These are phyloP conservation scores for Penium margaritaceum DNA, from an alignment of 139 green algal species.

Conservation along the genomic window DNA sequence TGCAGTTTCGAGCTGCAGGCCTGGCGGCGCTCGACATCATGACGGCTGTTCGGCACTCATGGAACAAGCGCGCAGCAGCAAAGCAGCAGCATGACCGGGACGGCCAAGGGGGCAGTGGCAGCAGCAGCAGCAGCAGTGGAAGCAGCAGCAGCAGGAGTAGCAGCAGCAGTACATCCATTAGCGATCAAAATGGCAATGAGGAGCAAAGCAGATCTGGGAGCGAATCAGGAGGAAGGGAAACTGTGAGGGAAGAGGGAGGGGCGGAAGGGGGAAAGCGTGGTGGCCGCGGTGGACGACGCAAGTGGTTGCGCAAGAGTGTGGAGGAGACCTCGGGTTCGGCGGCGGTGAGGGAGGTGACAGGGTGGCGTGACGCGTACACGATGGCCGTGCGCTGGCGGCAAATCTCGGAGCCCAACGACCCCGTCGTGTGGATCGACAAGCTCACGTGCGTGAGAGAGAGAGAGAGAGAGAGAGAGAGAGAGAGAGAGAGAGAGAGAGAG, in stretches of 20 bases:
- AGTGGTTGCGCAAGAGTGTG: too few species aligned
- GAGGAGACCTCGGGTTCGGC: too few species aligned
- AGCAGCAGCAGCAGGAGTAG: neutral
- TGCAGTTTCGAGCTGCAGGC: neutral
- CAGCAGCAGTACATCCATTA: neutral
- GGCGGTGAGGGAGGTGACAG: constrained; percentile 16
- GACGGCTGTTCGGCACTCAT: too few species aligned
- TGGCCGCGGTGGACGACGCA: too few species aligned
- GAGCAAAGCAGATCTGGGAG: neutral
- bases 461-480: neutral
- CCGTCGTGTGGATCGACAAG: constrained; percentile 89
- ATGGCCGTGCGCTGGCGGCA: constrained; percentile 83
- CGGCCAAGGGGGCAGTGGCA: neutral
- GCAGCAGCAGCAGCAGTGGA: neutral
- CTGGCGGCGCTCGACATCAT: neutral
- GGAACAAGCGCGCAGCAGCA: too few species aligned
- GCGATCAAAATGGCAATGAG: neutral
- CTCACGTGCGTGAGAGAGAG: constrained; percentile 45
- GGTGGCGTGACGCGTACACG: constrained; percentile 84
- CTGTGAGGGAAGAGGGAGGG: neutral
- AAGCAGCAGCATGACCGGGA: neutral
- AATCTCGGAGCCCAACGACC: constrained; percentile 80
- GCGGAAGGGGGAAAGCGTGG: too few species aligned
- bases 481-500: neutral
- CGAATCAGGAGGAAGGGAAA: neutral